A percentile compares a stretch with the other conserved stretches of the same genome.
phyloP scores from a whole-genome alignment of 2,329 filamentous ascomycete species.

The Diaporthe sp. region DNA sequence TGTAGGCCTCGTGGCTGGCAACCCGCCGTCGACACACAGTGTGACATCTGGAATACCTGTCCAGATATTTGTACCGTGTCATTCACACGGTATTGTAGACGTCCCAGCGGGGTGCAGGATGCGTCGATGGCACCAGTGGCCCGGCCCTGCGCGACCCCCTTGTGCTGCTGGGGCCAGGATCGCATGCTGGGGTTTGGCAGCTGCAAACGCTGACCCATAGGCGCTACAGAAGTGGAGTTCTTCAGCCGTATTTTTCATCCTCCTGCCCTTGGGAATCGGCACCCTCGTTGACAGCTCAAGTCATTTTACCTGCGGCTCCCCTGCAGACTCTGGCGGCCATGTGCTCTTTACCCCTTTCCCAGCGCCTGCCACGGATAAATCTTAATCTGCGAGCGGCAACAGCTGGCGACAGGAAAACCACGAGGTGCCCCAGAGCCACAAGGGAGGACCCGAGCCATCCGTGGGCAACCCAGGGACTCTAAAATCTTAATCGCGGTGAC shows the following conservation, averaged over 20 bases:
- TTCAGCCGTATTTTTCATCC: constrained; percentile 24
- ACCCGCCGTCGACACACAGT: constrained; percentile 20
- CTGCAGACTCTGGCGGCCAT: constrained; percentile 20
- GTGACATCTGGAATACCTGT: constrained; percentile 5
- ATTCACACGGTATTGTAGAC: constrained; percentile 11
- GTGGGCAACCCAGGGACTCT: constrained; percentile 21
- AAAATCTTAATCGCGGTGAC: constrained; percentile 23
- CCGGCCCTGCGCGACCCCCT: constrained; percentile 19
- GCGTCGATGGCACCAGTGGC: constrained; percentile 20
- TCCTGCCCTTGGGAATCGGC: constrained; percentile 6
- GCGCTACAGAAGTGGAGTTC: constrained; percentile 18
- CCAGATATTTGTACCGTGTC: constrained; percentile 5
- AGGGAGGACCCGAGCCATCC: constrained; percentile 34
- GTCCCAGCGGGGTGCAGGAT: constrained; percentile 26
- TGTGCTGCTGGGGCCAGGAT: constrained; percentile 27
- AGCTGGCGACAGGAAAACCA: constrained; percentile 3
- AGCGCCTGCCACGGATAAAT: constrained; percentile 23
- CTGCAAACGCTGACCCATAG: constrained; percentile 24
- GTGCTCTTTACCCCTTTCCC: constrained; percentile 21
- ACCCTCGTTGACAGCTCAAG: constrained; percentile 17
- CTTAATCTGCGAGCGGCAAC: constrained; percentile 19
- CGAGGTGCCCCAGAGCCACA: constrained; percentile 6
- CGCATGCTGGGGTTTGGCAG: constrained; percentile 18
- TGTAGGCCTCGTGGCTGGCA: constrained; percentile 19
- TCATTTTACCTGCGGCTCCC: constrained; percentile 25